A percentile compares a stretch with the other conserved stretches of the same genome.
Evolutionary conservation across 805 yeast genomes (phyloP).

Genomic region (Brettanomyces nanus): DNA sequence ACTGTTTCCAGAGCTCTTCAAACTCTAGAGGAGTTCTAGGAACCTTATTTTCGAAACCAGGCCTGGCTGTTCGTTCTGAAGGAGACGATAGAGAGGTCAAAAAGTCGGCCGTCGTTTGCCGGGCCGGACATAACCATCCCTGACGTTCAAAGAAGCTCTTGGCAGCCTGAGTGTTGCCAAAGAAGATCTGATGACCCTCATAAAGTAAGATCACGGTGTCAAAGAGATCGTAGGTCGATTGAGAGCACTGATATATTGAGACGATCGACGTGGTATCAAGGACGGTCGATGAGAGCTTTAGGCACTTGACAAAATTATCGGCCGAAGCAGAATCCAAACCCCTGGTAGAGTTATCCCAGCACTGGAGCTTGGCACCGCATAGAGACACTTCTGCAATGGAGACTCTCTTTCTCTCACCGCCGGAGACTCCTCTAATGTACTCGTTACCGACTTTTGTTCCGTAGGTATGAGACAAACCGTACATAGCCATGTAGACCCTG

Average conservation of each 20-base stretch:
- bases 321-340: slow-evolving; percentile 64
- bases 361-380: slow-evolving; percentile 30
- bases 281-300: slow-evolving; percentile 41
- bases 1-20: slow-evolving; percentile 28
- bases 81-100: slow-evolving; percentile 27
- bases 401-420: slow-evolving; percentile 57
- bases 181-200: slow-evolving; percentile 33
- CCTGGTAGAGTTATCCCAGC: slow-evolving; percentile 59
- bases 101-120: slow-evolving; percentile 37
- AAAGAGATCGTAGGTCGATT: slow-evolving; percentile 30
- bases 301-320: slow-evolving; percentile 44
- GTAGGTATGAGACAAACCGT: slow-evolving; percentile 34
- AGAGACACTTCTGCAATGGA: slow-evolving; percentile 45
- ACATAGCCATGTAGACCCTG: slow-evolving; percentile 26
- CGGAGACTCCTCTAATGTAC: slow-evolving; percentile 51
- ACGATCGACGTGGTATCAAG: slow-evolving; percentile 37
- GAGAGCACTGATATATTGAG: slow-evolving; percentile 35
- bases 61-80: slow-evolving; percentile 21
- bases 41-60: slow-evolving; percentile 28
- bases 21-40: slow-evolving; percentile 33
- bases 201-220: slow-evolving; percentile 30
- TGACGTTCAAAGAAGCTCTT: slow-evolving; percentile 27
- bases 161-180: slow-evolving; percentile 26
- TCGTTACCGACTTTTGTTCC: slow-evolving; percentile 54
- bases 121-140: slow-evolving; percentile 33